Conservation (phyloP, 2,329 filamentous ascomycete species). For the Fusarium palustre region DNA sequence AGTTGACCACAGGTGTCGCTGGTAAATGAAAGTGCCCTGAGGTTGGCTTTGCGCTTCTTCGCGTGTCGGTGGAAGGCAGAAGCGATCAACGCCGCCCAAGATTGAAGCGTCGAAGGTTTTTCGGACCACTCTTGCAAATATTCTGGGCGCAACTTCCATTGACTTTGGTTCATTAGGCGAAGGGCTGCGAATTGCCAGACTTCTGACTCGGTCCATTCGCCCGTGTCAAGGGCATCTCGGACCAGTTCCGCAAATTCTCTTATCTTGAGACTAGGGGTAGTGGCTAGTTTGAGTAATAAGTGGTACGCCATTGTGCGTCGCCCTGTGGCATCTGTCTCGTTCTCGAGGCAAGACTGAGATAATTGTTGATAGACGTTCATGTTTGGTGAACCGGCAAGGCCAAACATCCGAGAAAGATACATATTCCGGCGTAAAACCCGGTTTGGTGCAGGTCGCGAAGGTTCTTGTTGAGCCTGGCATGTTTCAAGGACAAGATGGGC, state of each 20-base stretch:
- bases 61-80: constrained; percentile 6
- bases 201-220: constrained; percentile 16
- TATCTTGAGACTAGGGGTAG: neutral
- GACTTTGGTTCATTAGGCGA: constrained; percentile 18
- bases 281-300: constrained; percentile 25
- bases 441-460: neutral
- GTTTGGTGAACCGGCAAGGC: neutral
- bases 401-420: constrained; percentile 17
- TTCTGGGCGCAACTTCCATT: constrained; percentile 11
- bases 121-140: constrained; percentile 5
- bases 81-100: constrained; percentile 18
- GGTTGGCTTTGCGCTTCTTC: constrained; percentile 11
- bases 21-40: constrained; percentile 1
- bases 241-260: constrained; percentile 4
- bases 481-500: constrained; percentile 19
- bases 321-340: neutral
- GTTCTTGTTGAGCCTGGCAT: neutral
- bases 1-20: constrained; percentile 28
- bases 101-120: neutral
- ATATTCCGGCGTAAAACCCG: constrained; percentile 21
- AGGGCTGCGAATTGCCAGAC: constrained; percentile 20
- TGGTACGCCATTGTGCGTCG: constrained; percentile 22
- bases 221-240: neutral
- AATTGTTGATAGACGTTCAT: constrained; percentile 3
- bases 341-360: constrained; percentile 10